These are phyloP conservation scores for Aaosphaeria arxii DNA, from an alignment of 2,329 filamentous ascomycete species.

Conservation along the genomic window DNA sequence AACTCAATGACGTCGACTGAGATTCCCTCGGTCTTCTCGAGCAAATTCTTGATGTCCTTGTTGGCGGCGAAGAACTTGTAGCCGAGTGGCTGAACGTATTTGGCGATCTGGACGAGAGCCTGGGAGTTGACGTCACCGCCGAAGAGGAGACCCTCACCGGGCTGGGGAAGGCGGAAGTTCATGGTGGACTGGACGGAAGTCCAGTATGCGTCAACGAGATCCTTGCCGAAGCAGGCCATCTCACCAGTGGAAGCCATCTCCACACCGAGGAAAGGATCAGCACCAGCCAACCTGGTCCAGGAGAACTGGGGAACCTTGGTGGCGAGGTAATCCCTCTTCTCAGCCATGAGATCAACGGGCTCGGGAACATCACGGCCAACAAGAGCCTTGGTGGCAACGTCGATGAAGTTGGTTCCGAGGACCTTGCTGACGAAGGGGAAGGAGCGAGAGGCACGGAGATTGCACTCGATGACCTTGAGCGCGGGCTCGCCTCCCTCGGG, in stretches of 20 bases:
- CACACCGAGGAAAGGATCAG: conserved; percentile 95
- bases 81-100: conserved; percentile 82
- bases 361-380: conserved; percentile 81
- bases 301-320: conserved; percentile 99
- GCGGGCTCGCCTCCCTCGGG: conserved; percentile 70
- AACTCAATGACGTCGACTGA: conserved; percentile 91
- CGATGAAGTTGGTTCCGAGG: conserved; percentile 93
- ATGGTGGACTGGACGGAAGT: conserved; percentile 92
- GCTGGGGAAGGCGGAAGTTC: conserved; percentile 97
- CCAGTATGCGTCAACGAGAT: conserved; percentile 97
- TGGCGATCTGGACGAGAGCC: conserved; percentile 73
- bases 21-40: conserved; percentile 71
- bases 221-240: conserved; percentile 97
- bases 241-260: conserved; percentile 98
- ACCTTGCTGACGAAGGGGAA: conserved; percentile 99
- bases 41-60: conserved; percentile 73
- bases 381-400: conserved; percentile 89
- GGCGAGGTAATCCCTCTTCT: conserved; percentile 87
- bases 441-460: conserved; percentile 92
- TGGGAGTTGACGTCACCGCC: conserved; percentile 76
- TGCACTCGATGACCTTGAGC: conserved; percentile 97
- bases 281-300: conserved; percentile 95
- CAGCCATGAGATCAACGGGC: conserved; percentile 81
- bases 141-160: conserved; percentile 91
- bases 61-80: conserved; percentile 94